Evolutionary conservation across 2,329 filamentous ascomycete genomes (phyloP).

Genomic region (Macrophomina pseudophaseolina): DNA sequence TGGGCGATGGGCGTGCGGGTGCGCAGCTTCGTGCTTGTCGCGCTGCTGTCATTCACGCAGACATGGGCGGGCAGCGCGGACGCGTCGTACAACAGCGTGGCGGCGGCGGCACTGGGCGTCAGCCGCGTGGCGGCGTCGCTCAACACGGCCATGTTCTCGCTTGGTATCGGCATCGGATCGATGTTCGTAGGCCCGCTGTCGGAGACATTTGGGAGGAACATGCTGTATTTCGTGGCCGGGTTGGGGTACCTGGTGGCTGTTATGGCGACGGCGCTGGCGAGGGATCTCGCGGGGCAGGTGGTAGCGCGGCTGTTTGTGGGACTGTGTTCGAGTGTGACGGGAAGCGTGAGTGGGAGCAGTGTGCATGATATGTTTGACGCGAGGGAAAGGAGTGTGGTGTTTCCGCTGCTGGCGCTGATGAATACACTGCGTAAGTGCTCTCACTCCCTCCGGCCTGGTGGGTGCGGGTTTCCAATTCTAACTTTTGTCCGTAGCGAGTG

Average conservation of each 20-base stretch:
- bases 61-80: slow-evolving; percentile 21
- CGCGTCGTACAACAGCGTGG: neutral
- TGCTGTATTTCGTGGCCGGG: slow-evolving; percentile 11
- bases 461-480: neutral
- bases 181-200: slow-evolving; percentile 23
- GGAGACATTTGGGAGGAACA: slow-evolving; percentile 19
- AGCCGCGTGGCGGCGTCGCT: slow-evolving; percentile 7
- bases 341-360: slow-evolving; percentile 34
- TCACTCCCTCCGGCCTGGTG: too few species aligned
- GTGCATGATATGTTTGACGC: slow-evolving; percentile 36
- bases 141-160: slow-evolving; percentile 18
- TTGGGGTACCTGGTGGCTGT: slow-evolving; percentile 6
- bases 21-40: slow-evolving; percentile 4
- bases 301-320: slow-evolving; percentile 36
- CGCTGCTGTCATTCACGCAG: slow-evolving; percentile 18
- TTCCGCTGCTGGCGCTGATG: slow-evolving; percentile 32
- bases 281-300: slow-evolving; percentile 31
- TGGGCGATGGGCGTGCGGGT: slow-evolving; percentile 5
- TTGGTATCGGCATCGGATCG: slow-evolving; percentile 19
- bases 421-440: slow-evolving; percentile 25
- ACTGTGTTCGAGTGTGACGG: slow-evolving; percentile 31
- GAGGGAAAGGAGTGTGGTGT: slow-evolving; percentile 31
- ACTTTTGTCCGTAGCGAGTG: slow-evolving; percentile 26
- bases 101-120: slow-evolving; percentile 5
- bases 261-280: slow-evolving; percentile 3